Conservation (phyloP, 768 basidiomycete genomes). For the Kwoniella sp. region DNA sequence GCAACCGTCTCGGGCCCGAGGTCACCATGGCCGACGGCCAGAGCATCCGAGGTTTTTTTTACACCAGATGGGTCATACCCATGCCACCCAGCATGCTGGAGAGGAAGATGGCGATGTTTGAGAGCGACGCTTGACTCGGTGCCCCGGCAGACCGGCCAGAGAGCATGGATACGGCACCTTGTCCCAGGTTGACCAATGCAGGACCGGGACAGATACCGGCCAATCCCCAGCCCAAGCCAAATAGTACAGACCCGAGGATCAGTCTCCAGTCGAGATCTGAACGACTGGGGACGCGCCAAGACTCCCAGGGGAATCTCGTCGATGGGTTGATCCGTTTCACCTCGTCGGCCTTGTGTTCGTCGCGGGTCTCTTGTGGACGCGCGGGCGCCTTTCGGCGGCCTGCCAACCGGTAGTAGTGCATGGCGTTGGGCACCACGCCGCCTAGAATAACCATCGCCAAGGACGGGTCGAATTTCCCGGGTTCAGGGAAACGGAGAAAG, state of each 20-base stretch:
- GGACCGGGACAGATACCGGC: constrained; percentile 50
- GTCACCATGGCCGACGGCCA: too few relatives aligned
- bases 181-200: constrained; percentile 26
- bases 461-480: constrained; percentile 47
- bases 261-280: constrained; percentile 33
- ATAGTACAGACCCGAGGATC: constrained; percentile 40
- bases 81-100: constrained; percentile 9
- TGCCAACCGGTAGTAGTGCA: constrained; percentile 26
- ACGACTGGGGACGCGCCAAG: constrained; percentile 33
- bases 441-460: constrained; percentile 48
- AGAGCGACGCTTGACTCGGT: too few relatives aligned
- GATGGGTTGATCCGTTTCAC: background rate
- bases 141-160: background rate
- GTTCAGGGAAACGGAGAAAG: constrained; percentile 43
- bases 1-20: too few relatives aligned
- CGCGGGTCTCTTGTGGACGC: background rate
- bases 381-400: background rate
- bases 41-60: background rate
- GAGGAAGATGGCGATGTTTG: constrained; percentile 1
- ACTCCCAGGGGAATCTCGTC: constrained; percentile 27
- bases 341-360: background rate
- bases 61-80: background rate
- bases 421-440: constrained; percentile 46
- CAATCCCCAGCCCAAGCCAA: constrained; percentile 52
- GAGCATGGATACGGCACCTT: constrained; percentile 3